Evolutionary conservation across 345 rosid species (phyloP).

Genomic region (Zanthoxylum bungeanum): DNA sequence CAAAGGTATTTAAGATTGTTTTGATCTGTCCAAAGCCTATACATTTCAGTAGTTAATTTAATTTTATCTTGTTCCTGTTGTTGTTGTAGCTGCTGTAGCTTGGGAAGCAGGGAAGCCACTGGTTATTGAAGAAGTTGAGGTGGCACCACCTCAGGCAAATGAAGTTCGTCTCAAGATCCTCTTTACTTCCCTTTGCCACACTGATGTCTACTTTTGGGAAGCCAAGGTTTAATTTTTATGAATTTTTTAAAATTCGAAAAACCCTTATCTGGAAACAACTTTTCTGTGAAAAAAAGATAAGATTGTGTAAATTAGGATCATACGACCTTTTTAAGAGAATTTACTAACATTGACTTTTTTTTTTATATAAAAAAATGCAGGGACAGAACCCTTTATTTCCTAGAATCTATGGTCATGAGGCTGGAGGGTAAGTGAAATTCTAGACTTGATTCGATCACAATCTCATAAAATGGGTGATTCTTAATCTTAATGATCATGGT

Average conservation of each 20-base stretch:
- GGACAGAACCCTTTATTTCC: slow-evolving; percentile 76
- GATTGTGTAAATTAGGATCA: too few relatives aligned
- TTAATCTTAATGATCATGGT: too few relatives aligned
- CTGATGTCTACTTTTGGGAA: slow-evolving; percentile 94
- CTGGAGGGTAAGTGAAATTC: slow-evolving; percentile 50
- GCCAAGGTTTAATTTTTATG: slow-evolving; percentile 52
- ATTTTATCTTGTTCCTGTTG: too few relatives aligned
- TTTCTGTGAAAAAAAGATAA: too few relatives aligned
- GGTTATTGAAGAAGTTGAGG: slow-evolving; percentile 75
- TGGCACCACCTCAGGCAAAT: slow-evolving; percentile 75
- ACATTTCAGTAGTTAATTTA: too few relatives aligned
- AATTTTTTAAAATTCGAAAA: too few relatives aligned
- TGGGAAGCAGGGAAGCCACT: slow-evolving; percentile 96
- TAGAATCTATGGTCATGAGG: slow-evolving; percentile 76
- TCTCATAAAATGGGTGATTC: too few relatives aligned
- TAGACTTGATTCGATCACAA: too few relatives aligned
- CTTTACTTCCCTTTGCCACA: slow-evolving; percentile 76
- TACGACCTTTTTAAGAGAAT: too few relatives aligned
- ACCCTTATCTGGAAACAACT: neutral
- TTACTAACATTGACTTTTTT: too few relatives aligned
- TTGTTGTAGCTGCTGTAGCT: slow-evolving; percentile 65
- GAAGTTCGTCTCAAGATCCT: slow-evolving; percentile 83
- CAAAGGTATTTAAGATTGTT: too few relatives aligned
- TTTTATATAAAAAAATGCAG: slow-evolving; percentile 21
- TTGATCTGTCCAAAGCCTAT: too few relatives aligned